phyloP scores from a whole-genome alignment of 352 stramenopile genomes.

The Phytophthora pseudosyringae region DNA sequence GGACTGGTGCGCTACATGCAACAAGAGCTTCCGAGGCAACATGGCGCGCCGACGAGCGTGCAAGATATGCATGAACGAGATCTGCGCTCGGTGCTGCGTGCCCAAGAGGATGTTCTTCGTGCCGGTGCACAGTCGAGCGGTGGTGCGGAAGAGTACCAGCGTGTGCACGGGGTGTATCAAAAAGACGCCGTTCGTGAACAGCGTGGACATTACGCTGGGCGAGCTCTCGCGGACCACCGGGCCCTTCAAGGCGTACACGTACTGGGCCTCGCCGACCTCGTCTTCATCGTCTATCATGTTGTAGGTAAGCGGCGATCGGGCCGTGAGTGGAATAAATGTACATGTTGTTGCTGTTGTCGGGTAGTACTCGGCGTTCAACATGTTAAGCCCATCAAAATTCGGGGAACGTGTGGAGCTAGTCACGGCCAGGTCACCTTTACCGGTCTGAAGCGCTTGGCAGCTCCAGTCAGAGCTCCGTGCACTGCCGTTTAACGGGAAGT shows the following conservation, averaged over 20 bases:
- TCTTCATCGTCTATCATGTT: constrained; percentile 29
- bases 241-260: constrained; percentile 22
- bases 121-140: constrained; percentile 16
- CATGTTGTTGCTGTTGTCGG: constrained; percentile 10
- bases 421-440: constrained; percentile 9
- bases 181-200: constrained; percentile 17
- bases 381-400: too few relatives aligned
- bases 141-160: constrained; percentile 24
- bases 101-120: constrained; percentile 46
- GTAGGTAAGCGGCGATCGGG: constrained; percentile 1
- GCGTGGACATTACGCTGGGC: constrained; percentile 31
- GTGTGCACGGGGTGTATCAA: constrained; percentile 41
- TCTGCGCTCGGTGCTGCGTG: constrained; percentile 38
- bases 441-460: constrained; percentile 1
- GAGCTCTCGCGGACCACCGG: constrained; percentile 24
- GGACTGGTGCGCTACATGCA: constrained; percentile 31
- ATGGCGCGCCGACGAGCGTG: constrained; percentile 35
- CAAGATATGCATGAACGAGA: constrained; percentile 32
- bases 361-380: constrained; percentile 2
- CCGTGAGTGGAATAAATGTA: not conserved
- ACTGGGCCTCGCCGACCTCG: constrained; percentile 30
- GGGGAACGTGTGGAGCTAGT: not conserved
- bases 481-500: constrained; percentile 6
- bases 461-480: not conserved
- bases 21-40: constrained; percentile 22